Percentiles rank a stretch among this genome's conserved stretches.
Conservation (phyloP, 495 filamentous ascomycete genomes). For the Neurospora intermedia region DNA sequence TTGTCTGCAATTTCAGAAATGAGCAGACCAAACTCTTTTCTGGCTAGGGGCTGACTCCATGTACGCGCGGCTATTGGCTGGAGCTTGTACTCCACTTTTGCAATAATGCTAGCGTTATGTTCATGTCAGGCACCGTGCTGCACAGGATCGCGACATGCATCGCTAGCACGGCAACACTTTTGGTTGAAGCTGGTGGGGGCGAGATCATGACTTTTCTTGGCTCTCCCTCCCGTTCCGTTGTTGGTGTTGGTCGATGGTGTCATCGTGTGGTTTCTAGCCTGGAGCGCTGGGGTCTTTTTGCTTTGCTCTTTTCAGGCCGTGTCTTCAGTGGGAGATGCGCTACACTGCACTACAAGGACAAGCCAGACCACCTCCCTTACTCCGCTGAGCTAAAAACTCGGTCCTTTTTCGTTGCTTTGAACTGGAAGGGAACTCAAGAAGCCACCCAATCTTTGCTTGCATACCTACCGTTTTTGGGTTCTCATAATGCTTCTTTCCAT, state of each 20-base stretch:
- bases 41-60: neutral
- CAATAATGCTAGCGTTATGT: neutral
- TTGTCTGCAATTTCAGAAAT: neutral
- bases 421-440: neutral
- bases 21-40: neutral
- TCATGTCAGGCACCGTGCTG: neutral
- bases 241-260: neutral
- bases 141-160: neutral
- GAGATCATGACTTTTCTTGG: neutral
- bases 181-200: neutral
- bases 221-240: neutral
- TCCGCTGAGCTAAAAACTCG: neutral
- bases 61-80: neutral
- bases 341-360: neutral
- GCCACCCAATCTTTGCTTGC: neutral
- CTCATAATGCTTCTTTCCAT: neutral
- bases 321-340: neutral
- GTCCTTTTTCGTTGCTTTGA: neutral
- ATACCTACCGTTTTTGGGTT: neutral
- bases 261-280: neutral
- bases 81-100: neutral
- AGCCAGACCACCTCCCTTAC: neutral
- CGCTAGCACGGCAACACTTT: neutral
- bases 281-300: neutral
- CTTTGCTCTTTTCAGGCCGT: neutral